A percentile compares a stretch with the other conserved stretches of the same genome.
Conservation (phyloP, 1,284 basidiomycete genomes). For the Puccinia coronata region DNA sequence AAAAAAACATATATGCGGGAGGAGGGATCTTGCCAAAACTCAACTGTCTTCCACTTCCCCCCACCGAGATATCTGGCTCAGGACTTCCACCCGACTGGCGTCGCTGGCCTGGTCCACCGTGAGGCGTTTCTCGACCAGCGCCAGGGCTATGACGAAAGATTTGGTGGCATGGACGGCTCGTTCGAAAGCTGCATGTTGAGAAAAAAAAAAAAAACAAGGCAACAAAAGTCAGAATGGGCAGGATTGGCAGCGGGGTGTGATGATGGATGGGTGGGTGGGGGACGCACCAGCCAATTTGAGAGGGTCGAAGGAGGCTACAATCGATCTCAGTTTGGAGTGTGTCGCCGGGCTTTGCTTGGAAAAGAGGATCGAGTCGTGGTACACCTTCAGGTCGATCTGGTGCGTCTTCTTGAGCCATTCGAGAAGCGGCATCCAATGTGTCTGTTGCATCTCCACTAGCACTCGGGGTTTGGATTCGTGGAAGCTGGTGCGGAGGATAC, state of each 20-base stretch:
- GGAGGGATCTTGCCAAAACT: background rate
- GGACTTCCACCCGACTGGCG: conserved; percentile 87
- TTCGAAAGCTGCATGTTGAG: conserved; percentile 72
- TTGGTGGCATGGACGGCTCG: conserved; percentile 86
- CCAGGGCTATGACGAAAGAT: conserved; percentile 84
- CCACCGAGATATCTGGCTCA: conserved; percentile 93
- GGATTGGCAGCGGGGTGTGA: background rate
- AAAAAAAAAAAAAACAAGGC: too few species aligned
- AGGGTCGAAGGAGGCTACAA: conserved; percentile 69
- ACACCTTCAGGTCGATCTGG: conserved; percentile 67
- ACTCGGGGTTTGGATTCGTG: conserved; percentile 74
- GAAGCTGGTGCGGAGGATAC: conserved; percentile 65
- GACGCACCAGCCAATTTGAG: conserved; percentile 74
- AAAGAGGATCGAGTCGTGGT: conserved; percentile 67
- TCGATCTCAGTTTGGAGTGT: conserved; percentile 65
- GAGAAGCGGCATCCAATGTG: conserved; percentile 86
- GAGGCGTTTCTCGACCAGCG: conserved; percentile 73
- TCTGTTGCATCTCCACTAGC: conserved; percentile 76
- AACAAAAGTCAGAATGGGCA: too few species aligned
- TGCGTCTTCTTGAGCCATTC: conserved; percentile 73
- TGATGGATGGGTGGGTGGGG: background rate
- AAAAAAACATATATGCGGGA: background rate
- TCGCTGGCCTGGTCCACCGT: conserved; percentile 80
- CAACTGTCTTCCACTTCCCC: conserved; percentile 97
- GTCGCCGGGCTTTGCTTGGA: conserved; percentile 71